Evolutionary conservation across 75 land plant species (phyloP).

Genomic region (Cryptomeria japonica): DNA sequence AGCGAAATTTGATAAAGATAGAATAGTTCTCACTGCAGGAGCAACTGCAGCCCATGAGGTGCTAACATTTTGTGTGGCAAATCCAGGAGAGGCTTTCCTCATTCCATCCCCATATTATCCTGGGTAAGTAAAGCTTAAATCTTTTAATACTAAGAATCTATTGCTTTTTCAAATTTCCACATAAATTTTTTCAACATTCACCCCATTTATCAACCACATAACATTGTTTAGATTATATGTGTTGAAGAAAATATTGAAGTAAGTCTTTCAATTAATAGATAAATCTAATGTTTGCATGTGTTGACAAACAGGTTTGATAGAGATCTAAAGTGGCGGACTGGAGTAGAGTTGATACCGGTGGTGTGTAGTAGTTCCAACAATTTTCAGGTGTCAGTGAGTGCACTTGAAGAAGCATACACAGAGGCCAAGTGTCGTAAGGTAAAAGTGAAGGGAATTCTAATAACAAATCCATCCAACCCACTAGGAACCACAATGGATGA

Average conservation of each 20-base stretch:
- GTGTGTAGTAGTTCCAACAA: slow-evolving; percentile 26
- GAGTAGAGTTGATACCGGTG: slow-evolving; percentile 50
- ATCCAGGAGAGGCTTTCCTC: slow-evolving; percentile 25
- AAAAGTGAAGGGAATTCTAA: no score
- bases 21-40: no score
- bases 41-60: no score
- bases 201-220: no score
- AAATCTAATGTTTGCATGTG: neutral
- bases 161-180: neutral
- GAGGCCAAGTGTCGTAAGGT: no score
- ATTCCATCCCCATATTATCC: slow-evolving; percentile 79
- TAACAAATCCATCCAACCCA: no score
- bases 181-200: neutral
- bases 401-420: no score
- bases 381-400: slow-evolving; percentile 12
- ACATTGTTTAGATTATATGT: no score
- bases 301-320: slow-evolving; percentile 41
- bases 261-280: neutral
- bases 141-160: no score
- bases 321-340: slow-evolving; percentile 58
- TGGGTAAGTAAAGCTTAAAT: slow-evolving; percentile 24
- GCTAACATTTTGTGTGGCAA: no score
- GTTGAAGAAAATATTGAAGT: neutral
- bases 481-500: no score
- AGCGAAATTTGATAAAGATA: slow-evolving; percentile 42